Conservation (phyloP, 176 grass and related monocot genomes). For the Lolium perenne region DNA sequence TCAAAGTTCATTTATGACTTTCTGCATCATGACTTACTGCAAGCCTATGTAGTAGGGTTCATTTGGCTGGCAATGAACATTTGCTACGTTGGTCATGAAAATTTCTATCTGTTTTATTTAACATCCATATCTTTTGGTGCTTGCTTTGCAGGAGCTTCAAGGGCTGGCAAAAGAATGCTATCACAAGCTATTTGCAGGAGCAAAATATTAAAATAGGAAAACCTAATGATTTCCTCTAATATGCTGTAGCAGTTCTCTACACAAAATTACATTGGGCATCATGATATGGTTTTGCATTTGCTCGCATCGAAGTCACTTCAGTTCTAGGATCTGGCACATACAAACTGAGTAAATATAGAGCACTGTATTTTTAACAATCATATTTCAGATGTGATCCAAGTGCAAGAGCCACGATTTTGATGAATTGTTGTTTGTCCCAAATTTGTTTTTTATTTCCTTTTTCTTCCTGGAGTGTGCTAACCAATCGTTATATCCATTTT, state of each 20-base stretch:
- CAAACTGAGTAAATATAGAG: conserved; percentile 17
- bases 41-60: not conserved
- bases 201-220: conserved; percentile 79
- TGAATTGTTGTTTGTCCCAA: not conserved
- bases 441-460: not conserved
- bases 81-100: not conserved
- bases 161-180: conserved; percentile 92
- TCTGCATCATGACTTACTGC: not conserved
- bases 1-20: not conserved
- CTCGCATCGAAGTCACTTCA: not conserved
- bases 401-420: not conserved
- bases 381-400: not conserved
- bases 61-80: not conserved
- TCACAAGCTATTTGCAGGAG: conserved; percentile 74
- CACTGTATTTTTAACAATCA: not conserved
- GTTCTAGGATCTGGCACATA: not conserved
- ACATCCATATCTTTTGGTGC: too few relatives aligned
- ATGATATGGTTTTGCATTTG: not conserved
- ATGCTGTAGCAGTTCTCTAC: not conserved
- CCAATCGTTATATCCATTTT: not conserved
- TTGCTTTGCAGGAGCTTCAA: conserved; percentile 85
- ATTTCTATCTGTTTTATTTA: not conserved
- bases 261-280: not conserved
- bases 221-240: conserved; percentile 72
- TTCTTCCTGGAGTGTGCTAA: not conserved